Base-by-base conservation (phyloP, 2,329 filamentous ascomycete genomes). In the Ophiocordyceps camponoti-rufipedis region DNA sequence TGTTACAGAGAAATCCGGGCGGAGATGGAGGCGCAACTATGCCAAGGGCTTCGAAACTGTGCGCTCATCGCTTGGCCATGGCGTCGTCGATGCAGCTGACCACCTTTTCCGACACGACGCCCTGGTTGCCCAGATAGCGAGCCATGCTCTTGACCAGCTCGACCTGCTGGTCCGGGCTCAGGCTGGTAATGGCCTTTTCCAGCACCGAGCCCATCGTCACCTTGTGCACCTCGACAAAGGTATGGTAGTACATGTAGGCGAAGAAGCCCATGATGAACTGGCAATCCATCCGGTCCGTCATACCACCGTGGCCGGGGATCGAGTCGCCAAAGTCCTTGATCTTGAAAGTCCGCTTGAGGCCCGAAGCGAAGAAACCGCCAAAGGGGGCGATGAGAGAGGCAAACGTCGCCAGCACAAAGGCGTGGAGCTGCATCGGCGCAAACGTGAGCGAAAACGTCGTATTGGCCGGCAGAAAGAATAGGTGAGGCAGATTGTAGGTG, bases 201-300 rank as follows among this genome's bases (percentile, higher is more conserved):
- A 98, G 83, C 33, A 98, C 83, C 46, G 78, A 78, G 18, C 89
- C 91, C 18, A 94, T 80, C 47, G 73, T 86, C 38, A 83, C 79
- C 62, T 89, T 86, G 70, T 94, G 79, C 7, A 86, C 72, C 4
- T 88, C 88, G 56, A 98, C 89, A 62, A 98, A 98, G 57, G 84
- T 91, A 62, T 95, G 88, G 66, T 93, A 98, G 67, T 98, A 98
- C 75, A 98, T 88, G 69, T 87, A 96, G 14, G 89, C 78, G 57
- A 98, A 96, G 65, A 94, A 91, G 9, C 91, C 91, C 91, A 98
- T 98, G 69, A 96, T 96, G 67, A 98, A 98, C 60, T 98, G 91
- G 62, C 91, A 98, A 60, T 98, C 91, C 89, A 98, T 96, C 50
- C 91, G 84, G 61, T 98, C 91, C 14, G 91, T 98, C 68, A 98